Evolutionary conservation across 371 early-diverging fungal species (phyloP).

Genomic region (Fennellomyces sp.): DNA sequence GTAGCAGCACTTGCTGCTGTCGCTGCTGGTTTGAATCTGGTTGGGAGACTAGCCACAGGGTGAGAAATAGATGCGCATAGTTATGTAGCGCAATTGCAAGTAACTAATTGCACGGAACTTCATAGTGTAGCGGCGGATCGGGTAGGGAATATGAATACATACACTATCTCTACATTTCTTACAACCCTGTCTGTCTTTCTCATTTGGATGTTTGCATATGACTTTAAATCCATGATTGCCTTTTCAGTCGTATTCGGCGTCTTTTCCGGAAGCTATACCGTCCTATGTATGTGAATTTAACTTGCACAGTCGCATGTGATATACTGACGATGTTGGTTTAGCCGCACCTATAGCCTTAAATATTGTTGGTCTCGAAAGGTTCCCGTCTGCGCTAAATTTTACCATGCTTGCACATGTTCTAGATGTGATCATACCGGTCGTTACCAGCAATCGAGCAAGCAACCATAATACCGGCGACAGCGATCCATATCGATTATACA

Average conservation of each 20-base stretch:
- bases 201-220: background rate
- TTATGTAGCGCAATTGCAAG: no score
- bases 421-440: background rate
- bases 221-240: background rate
- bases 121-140: background rate
- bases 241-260: background rate
- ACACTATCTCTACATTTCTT: background rate
- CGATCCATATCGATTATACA: background rate
- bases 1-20: background rate
- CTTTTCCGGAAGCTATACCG: background rate
- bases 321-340: background rate
- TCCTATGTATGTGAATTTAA: background rate
- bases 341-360: background rate
- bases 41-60: background rate
- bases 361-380: background rate
- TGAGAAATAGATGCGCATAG: background rate
- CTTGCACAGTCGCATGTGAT: no score
- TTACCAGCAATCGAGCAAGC: background rate
- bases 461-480: background rate
- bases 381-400: background rate
- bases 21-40: background rate
- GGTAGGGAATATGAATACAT: background rate
- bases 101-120: no score
- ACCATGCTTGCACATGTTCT: background rate
- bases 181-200: background rate